Evolutionary conservation across 2,329 filamentous ascomycete species (phyloP), one percentile per base, ranked within the genome.

Genomic region (Helotiales sp.): DNA sequence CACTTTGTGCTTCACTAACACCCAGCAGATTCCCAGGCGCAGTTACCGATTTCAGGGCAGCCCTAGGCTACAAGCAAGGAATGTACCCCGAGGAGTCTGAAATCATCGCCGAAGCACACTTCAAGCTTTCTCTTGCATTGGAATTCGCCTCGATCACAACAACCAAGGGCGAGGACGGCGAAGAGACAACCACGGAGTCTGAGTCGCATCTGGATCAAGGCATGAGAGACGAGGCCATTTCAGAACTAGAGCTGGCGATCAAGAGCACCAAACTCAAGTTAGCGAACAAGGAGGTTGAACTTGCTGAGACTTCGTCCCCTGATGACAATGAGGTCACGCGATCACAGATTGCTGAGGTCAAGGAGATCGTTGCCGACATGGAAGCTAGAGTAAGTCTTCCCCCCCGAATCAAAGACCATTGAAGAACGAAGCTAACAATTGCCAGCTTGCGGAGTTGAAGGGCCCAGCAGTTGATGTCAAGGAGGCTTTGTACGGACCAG

Each of bases 41-140:
- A n/a, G 92, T 97, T 62, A 86, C 88, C 55, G 96, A 99, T 79
- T 89, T 93, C 61, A 89, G 89, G 73, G 87, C 90, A 15, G 89
- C 93, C 0, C 86, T 98, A 58, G 86, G 87, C 47, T 87, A 96
- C 75, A 96, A 96, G 80, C 81, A 92, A 73, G 86, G 91, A 60
- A 85, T 98, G 2, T 93, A 93, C 77, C 86, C 92, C 0, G 85
- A 90, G 59, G 93, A 96, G 69, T 93, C 92, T 15, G 91, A 93
- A 73, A 86, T 96, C 61, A 86, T 98, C 65, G 95, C 96, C 49
- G 96, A 99, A 82, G 95, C 93, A 17, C 93, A 99, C 82, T 99
- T 92, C 83, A 98, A 97, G 81, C 89, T 99, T 28, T 97, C 95
- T 0, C 87, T 99, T 17, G 96, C 96, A 0, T 86, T 99, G 30